phyloP scores from a whole-genome alignment of 2,329 filamentous ascomycete species.

The Aureobasidium sp. region DNA sequence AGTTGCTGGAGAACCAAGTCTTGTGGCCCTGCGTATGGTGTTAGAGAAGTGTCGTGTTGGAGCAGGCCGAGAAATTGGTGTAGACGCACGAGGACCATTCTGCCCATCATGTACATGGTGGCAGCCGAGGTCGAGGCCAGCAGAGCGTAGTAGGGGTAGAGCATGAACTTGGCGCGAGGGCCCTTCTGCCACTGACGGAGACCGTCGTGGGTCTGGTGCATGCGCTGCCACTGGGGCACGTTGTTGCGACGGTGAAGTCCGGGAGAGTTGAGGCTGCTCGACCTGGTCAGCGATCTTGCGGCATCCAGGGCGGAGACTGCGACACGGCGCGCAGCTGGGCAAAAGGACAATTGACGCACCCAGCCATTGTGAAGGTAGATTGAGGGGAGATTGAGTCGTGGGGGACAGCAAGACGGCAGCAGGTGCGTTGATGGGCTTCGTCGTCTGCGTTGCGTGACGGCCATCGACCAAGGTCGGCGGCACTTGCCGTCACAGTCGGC shows the following conservation, averaged over 20 bases:
- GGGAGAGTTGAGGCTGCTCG: slow-evolving; percentile 19
- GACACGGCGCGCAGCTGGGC: not conserved
- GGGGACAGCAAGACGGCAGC: not conserved
- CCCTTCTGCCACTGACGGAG: slow-evolving; percentile 67
- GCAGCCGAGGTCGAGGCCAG: slow-evolving; percentile 31
- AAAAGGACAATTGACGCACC: slow-evolving; percentile 25
- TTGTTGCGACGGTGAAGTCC: slow-evolving; percentile 63
- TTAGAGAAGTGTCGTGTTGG: not conserved
- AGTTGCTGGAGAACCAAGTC: slow-evolving; percentile 49
- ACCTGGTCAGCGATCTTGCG: slow-evolving; percentile 3
- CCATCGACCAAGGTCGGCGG: not conserved
- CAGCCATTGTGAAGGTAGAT: slow-evolving; percentile 34
- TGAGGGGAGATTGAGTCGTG: slow-evolving; percentile 13
- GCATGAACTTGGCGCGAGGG: slow-evolving; percentile 54
- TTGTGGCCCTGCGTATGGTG: slow-evolving; percentile 53
- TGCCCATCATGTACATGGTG: slow-evolving; percentile 61
- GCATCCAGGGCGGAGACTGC: not conserved
- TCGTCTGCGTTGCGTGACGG: not conserved
- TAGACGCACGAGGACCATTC: slow-evolving; percentile 50
- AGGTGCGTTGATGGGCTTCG: not conserved
- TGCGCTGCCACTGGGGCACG: slow-evolving; percentile 64
- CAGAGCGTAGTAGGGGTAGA: slow-evolving; percentile 59
- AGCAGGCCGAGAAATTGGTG: not conserved
- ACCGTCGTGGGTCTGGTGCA: slow-evolving; percentile 66
- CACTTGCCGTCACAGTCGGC: not conserved